A percentile compares a stretch with the other conserved stretches of the same genome.
These are phyloP conservation scores for Ogataea trehaloabstinens DNA, from an alignment of 805 yeast species.

Conservation along the genomic window DNA sequence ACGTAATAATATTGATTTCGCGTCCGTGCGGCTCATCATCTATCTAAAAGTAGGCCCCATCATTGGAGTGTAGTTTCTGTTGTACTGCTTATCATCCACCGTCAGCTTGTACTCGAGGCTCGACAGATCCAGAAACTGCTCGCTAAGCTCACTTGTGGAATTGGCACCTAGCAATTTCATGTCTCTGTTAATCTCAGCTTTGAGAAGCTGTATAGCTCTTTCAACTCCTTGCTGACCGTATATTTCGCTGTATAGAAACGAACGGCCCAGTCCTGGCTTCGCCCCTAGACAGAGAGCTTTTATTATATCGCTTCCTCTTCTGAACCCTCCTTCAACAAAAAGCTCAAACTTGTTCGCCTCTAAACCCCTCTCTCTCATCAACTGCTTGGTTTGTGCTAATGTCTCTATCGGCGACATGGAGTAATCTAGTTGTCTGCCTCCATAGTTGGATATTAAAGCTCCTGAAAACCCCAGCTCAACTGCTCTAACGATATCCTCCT, in stretches of 20 bases:
- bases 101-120: constrained; percentile 60
- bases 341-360: constrained; percentile 53
- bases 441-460: constrained; percentile 68
- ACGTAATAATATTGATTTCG: no score
- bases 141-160: constrained; percentile 27
- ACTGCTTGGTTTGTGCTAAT: constrained; percentile 51
- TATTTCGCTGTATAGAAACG: constrained; percentile 72
- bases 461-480: constrained; percentile 60
- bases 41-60: constrained; percentile 24
- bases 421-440: constrained; percentile 69
- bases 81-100: constrained; percentile 62
- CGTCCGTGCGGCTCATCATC: no score
- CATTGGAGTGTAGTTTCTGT: constrained; percentile 37
- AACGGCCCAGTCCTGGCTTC: constrained; percentile 68
- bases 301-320: constrained; percentile 42
- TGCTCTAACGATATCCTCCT: constrained; percentile 63
- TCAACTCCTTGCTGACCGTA: constrained; percentile 76
- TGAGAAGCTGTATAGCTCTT: constrained; percentile 57
- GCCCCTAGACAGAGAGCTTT: constrained; percentile 46
- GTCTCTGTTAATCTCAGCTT: constrained; percentile 55
- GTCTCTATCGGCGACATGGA: constrained; percentile 62
- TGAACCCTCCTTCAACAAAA: constrained; percentile 47
- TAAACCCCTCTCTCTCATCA: constrained; percentile 39
- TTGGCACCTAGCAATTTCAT: constrained; percentile 65
- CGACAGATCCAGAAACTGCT: constrained; percentile 54